A percentile compares a stretch with the other conserved stretches of the same genome.
phyloP scores from a whole-genome alignment of 169 alveolate genomes.

The Plasmodium chabaudi region DNA sequence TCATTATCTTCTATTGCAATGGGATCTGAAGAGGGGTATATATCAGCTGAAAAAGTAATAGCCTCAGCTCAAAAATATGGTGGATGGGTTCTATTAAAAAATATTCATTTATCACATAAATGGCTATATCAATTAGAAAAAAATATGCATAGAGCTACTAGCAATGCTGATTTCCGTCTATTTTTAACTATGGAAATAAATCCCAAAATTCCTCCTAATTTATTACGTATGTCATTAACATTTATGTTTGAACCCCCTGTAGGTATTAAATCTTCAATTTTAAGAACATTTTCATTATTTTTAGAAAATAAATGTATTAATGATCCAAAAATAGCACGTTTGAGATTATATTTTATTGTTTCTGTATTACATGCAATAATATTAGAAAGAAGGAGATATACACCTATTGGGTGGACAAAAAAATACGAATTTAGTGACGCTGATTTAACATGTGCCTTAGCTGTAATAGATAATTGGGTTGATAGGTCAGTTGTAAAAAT shows the following conservation, averaged over 20 bases:
- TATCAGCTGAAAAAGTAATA: constrained; percentile 94
- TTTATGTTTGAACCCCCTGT: constrained; percentile 98
- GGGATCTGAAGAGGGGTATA: constrained; percentile 97
- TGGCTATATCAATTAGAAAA: constrained; percentile 97
- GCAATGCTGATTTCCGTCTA: constrained; percentile 93
- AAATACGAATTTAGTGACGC: constrained; percentile 97
- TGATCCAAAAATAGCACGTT: constrained; percentile 89
- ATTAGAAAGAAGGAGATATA: constrained; percentile 96
- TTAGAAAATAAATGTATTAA: constrained; percentile 54
- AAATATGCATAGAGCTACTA: constrained; percentile 91
- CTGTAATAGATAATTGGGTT: constrained; percentile 95
- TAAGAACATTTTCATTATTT: constrained; percentile 88
- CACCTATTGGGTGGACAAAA: constrained; percentile 98
- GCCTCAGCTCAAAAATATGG: constrained; percentile 95
- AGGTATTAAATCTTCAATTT: constrained; percentile 95
- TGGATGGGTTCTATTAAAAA: constrained; percentile 97
- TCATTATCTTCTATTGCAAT: constrained; percentile 95
- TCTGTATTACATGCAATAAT: constrained; percentile 98
- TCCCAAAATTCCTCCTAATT: constrained; percentile 93
- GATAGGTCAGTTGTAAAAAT: constrained; percentile 80
- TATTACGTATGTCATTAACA: constrained; percentile 94
- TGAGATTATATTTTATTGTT: constrained; percentile 94
- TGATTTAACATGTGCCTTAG: constrained; percentile 96
- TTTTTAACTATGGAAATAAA: constrained; percentile 98
- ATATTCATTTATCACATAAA: constrained; percentile 96